Base-by-base conservation (phyloP, 1,284 basidiomycete species). In the Vanrija pseudolonga region DNA sequence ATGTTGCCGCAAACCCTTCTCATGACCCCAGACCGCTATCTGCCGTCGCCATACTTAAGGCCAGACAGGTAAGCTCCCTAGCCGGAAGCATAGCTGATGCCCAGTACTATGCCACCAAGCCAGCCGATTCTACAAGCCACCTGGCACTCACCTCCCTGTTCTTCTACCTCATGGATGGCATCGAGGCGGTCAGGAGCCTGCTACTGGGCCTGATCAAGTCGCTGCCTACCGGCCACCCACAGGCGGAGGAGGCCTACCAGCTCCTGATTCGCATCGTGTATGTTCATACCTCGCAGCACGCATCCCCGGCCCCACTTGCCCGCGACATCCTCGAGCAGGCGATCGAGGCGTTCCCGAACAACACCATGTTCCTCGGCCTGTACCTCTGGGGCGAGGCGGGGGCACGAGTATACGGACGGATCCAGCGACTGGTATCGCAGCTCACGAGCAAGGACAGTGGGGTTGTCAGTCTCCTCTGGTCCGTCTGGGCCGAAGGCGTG, bases 291-390 rank as follows among this genome's bases (percentile, higher is more conserved):
- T 53, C 58, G 0, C 68, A 66, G 0, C 60, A 67, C 32, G 52
- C 68, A 0, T 68, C 51, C 0, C 70, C 68, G 0, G 73, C 77
- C 0, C 57, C 65, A 0, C 57, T 72, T 8, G 44, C 74, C 15
- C 67, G 79, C 0, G 56, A 62, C 6, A 59, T 73, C 3, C 65
- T 80, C 5, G 76, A 79, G 55, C 57, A 59, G 2, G 77, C 77
- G 0, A 69, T 79, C 32, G 45, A 46, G 1, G 51, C 57, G 18
- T 81, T 73, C 57, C 76, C 76, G 7, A 74, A 74, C 62, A 80
- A 80, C 59, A 77, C 76, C 0, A 55, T 69, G 17, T 78, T 80
- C 64, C 66, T 77, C 4, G 65, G 69, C 12, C 62, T 79, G 23
- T 78, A 75, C 56, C 69, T 78, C 12, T 68, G 65, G 49, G 76